Evolutionary conservation across 23 red algal genomes (phyloP), one percentile per base, ranked within the genome.

Genomic region (Gracilariopsis chorda): DNA sequence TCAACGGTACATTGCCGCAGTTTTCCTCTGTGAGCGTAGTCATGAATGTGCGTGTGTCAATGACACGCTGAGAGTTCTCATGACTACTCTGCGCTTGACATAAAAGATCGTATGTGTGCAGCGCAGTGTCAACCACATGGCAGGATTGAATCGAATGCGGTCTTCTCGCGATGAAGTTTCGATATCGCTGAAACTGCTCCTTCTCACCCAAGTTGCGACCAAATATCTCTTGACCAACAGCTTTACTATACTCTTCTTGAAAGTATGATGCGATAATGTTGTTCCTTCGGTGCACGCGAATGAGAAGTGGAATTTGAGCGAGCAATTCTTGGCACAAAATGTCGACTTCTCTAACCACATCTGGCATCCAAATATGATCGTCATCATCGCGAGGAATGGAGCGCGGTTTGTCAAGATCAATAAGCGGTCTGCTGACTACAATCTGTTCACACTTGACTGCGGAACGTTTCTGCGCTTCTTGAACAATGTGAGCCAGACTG

Each of bases 11-110:
- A 39, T 51, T 72, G 2, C 82, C 82, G 30, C 57, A 53, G 35
- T 56, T 86, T 9, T 86, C 82, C 82, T 86, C 82, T 36, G 37
- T 86, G n/a, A 86, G 51, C 17, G 82, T 72, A n/a, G 41, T 43
- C 55, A 86, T 49, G 55, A 86, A 86, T n/a, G 17, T 56, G 10
- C 60, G 45, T 17, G 82, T 86, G 46, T 86, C 82, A 3, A 68
- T 43, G 3, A 86, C 39, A 48, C 82, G 57, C 23, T 72, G 58
- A 9, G 35, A 39, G 23, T 86, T 62, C 55, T 86, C 46, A 55
- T 86, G 82, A 49, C 2, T 56, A 25, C 28, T n/a, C 40, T 86
- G 82, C 24, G 82, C 62, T 25, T 70, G 36, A 20, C 60, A 52
- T 13, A 86, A 10, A 55, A 86, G 39, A 6, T 86, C 45, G 29